Base-by-base conservation (phyloP, 306 rosid species). In the Vigna hirtella region DNA sequence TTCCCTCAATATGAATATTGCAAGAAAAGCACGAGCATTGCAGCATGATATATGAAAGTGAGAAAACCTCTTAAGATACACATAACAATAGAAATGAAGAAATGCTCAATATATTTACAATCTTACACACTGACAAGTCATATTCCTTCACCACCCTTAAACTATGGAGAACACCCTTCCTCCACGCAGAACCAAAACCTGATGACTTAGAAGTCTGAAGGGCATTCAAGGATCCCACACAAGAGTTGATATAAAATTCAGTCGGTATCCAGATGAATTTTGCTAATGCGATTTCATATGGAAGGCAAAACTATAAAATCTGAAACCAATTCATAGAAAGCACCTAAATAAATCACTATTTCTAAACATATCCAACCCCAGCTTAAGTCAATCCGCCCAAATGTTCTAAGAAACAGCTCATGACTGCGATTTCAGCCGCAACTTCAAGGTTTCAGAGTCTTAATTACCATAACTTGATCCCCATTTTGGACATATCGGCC, bases 41-140 rank as follows among this genome's bases (percentile, higher is more conserved):
- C 66, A 78, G 50, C 50, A 36, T 55, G 17, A 71, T 16, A 71
- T 34, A 62, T 70, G 24, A 63, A 69, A 70, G 61, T 69, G 45
- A 28, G 43, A 30, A 72, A 65, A 43, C 9, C 36, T 72, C 52
- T 2, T 56, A 30, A 57, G 24, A 22, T 48, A 68, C 20, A 68
- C 0, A n/a, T 48, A 63, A 32, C 38, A 63, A 12, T 9, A 4
- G 12, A 40, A 64, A 71, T 34, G 14, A 51, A 42, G 36, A 76
- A 62, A 70, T 20, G 28, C 49, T 18, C 8, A 52, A n/a, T 32
- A 28, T 4, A 68, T 30, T 9, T 64, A 36, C 16, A 36, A 63
- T 34, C 32, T 45, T 13, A 20, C 36, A 32, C 18, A 32, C 49
- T 5, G 2, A 70, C 34, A 14, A 72, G 55, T 45, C n/a, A 8